Base-by-base conservation (phyloP, 2,329 filamentous ascomycete genomes). In the Calonectria montana region DNA sequence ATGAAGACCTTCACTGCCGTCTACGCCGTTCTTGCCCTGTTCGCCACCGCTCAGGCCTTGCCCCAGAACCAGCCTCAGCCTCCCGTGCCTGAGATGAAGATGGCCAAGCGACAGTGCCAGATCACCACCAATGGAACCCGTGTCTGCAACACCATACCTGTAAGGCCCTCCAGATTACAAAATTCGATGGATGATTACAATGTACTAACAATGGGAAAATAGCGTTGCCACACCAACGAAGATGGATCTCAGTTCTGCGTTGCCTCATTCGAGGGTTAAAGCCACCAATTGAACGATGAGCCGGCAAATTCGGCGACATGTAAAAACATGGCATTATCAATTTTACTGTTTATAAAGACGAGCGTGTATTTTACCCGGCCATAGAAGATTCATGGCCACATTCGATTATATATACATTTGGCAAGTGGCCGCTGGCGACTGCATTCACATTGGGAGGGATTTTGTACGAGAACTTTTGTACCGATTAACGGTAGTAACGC, bases 171-270 rank as follows among this genome's bases (percentile, higher is more conserved):
- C 53, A 10, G 23, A 9, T 3, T 23, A 8, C 21, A 10, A 59
- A 25, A 23, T n/a, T 5, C 12, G 7, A 57, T 57, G 3, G 7
- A 37, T 18, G 16, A 21, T 7, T 21, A 25, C 31, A 13, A 59
- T 5, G 9, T 37, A 23, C 53, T 59, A 12, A 59, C 31, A 53
- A 35, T 47, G 3, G 10, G 10, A 23, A 3, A 25, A 59, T 16
- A 59, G 53, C 31, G 31, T 35, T 59, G 53, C 53, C 53, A 59
- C 53, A 59, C 53, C 31, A 59, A 59, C 53, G 53, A 37, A 18
- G 53, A 59, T 8, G 53, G 53, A 39, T 59, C 53, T 59, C 53
- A 59, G 31, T 59, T 59, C 53, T 59, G 53, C 15, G 53, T 59
- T 21, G 53, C 53, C 23, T 59, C 53, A 35, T 59, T 59, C 53